Evolutionary conservation across 129 eudicot species (phyloP).

Genomic region (Artemisia argyi): DNA sequence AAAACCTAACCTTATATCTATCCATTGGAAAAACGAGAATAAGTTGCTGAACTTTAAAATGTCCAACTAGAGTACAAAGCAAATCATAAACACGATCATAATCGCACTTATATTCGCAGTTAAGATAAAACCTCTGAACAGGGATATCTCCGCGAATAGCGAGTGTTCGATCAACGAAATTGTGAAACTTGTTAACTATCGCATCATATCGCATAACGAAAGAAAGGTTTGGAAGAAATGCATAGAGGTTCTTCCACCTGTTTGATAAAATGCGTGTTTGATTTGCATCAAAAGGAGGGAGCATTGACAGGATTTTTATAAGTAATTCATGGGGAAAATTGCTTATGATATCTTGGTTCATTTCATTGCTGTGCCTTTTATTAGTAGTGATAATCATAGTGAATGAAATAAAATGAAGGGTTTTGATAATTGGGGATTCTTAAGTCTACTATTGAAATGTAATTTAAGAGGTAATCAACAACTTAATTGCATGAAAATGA

Average conservation of each 20-base stretch:
- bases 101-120: not conserved
- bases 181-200: slow-evolving; percentile 3
- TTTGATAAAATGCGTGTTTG: slow-evolving; percentile 1
- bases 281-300: not conserved
- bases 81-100: slow-evolving; percentile 17
- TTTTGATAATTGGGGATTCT: too few relatives aligned
- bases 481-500: too few relatives aligned
- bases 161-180: slow-evolving; percentile 21
- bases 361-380: not conserved
- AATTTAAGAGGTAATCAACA: too few relatives aligned
- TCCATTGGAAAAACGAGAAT: slow-evolving; percentile 15
- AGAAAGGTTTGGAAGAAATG: too few relatives aligned
- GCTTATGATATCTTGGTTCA: slow-evolving; percentile 5
- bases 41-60: slow-evolving; percentile 12
- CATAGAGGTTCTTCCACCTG: slow-evolving; percentile 8
- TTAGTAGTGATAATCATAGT: too few relatives aligned
- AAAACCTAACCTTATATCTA: slow-evolving; percentile 10
- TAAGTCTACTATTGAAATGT: too few relatives aligned
- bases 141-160: slow-evolving; percentile 16
- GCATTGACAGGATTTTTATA: not conserved
- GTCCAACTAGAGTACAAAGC: not conserved
- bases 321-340: not conserved
- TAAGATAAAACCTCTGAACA: slow-evolving; percentile 11
- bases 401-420: too few relatives aligned
- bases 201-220: too few relatives aligned